A percentile compares a stretch with the other conserved stretches of the same genome.
Conservation (phyloP, 306 rosid species). For the Begonia peltatifolia region DNA sequence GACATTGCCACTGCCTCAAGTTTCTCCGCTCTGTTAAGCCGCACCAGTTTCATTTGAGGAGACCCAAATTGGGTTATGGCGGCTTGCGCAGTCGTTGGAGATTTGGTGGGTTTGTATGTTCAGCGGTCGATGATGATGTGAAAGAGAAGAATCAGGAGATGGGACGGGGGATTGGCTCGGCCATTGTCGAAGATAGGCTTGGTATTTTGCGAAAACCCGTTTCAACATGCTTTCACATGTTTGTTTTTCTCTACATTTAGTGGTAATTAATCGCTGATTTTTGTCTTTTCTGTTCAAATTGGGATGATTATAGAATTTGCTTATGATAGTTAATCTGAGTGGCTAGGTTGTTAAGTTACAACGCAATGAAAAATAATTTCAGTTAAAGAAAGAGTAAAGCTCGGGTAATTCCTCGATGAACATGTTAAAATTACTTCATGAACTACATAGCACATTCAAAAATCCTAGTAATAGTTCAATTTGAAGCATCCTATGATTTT, state of each 20-base stretch:
- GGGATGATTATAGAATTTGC: too few relatives aligned
- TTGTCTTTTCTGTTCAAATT: too few relatives aligned
- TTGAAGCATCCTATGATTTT: too few relatives aligned
- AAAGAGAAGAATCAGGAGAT: slow-evolving; percentile 37
- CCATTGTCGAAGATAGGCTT: slow-evolving; percentile 47
- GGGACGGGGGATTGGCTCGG: slow-evolving; percentile 30
- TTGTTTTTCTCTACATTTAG: neutral
- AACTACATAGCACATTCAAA: too few relatives aligned
- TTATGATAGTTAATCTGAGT: too few relatives aligned
- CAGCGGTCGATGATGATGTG: slow-evolving; percentile 63
- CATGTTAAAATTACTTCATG: too few relatives aligned
- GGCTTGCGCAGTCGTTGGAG: slow-evolving; percentile 11
- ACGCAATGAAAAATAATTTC: too few relatives aligned
- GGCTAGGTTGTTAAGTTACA: too few relatives aligned
- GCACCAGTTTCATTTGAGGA: slow-evolving; percentile 15
- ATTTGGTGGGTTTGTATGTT: slow-evolving; percentile 26
- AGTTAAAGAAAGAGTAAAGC: too few relatives aligned
- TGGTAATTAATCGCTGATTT: too few relatives aligned
- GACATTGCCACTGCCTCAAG: slow-evolving; percentile 10
- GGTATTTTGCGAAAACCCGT: slow-evolving; percentile 16
- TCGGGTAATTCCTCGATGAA: too few relatives aligned
- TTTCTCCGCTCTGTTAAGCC: slow-evolving; percentile 18
- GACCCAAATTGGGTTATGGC: slow-evolving; percentile 15
- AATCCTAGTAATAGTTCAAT: too few relatives aligned
- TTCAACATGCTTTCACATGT: neutral